Conservation (phyloP, 176 grass and related monocot species). For the Elaeis guineensis region DNA sequence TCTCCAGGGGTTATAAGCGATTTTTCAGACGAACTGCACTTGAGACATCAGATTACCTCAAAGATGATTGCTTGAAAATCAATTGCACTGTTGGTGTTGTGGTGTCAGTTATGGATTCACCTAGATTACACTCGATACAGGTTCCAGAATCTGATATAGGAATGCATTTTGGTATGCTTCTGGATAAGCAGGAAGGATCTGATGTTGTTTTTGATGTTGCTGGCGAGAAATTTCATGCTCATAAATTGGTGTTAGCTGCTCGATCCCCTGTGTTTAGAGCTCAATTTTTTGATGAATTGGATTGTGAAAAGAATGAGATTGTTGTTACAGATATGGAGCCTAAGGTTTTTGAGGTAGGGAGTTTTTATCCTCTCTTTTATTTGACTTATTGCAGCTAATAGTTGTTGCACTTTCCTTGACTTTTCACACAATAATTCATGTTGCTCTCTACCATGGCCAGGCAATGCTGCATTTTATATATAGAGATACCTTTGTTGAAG, state of each 20-base stretch:
- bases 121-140: conserved; percentile 49
- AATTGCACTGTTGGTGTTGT: conserved; percentile 89
- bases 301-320: conserved; percentile 41
- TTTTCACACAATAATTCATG: conserved; percentile 9
- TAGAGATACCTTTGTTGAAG: conserved; percentile 59
- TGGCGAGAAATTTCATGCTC: conserved; percentile 80
- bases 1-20: conserved; percentile 83
- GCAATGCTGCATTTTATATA: conserved; percentile 85
- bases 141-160: conserved; percentile 81
- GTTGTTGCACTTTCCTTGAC: background rate
- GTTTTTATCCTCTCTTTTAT: conserved; percentile 19
- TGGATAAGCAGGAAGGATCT: conserved; percentile 64
- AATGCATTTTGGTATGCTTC: conserved; percentile 69
- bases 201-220: conserved; percentile 76
- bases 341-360: conserved; percentile 63
- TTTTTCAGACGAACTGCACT: conserved; percentile 63
- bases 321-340: conserved; percentile 71
- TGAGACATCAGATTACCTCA: conserved; percentile 78
- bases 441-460: conserved; percentile 21
- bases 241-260: conserved; percentile 72
- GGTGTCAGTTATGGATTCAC: conserved; percentile 61
- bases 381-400: background rate
- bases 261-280: conserved; percentile 61
- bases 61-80: conserved; percentile 94
- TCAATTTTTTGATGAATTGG: conserved; percentile 43